phyloP scores from a whole-genome alignment of 2,329 filamentous ascomycete genomes.

The Microdochium bolleyi region DNA sequence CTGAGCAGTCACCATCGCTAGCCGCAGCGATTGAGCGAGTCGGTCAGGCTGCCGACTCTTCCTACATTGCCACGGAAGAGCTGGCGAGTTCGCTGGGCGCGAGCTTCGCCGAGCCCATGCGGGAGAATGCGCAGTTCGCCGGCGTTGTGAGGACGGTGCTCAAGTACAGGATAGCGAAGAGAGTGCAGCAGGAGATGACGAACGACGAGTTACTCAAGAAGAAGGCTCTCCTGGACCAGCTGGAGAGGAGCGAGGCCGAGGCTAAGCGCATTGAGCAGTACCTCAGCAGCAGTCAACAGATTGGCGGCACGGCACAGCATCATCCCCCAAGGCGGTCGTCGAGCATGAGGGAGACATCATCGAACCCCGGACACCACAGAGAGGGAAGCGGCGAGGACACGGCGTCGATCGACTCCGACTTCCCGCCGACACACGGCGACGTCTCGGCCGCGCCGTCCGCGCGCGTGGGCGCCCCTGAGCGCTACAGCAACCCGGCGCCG shows the following conservation, averaged over 20 bases:
- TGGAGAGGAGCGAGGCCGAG: constrained; percentile 92
- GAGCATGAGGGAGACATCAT: constrained; percentile 41
- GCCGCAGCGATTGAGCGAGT: constrained; percentile 89
- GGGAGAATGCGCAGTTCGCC: constrained; percentile 94
- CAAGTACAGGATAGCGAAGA: constrained; percentile 83
- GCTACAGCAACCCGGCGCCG: constrained; percentile 30
- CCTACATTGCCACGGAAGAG: constrained; percentile 93
- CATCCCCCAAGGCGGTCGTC: constrained; percentile 60
- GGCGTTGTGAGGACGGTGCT: constrained; percentile 86
- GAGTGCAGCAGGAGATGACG: constrained; percentile 96
- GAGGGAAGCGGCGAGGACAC: constrained; percentile 66
- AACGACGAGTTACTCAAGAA: constrained; percentile 90
- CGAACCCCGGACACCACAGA: constrained; percentile 38
- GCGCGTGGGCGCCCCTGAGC: constrained; percentile 60
- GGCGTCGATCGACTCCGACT: constrained; percentile 90
- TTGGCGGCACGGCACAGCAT: constrained; percentile 23
- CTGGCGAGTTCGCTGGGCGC: constrained; percentile 81
- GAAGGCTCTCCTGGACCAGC: constrained; percentile 67
- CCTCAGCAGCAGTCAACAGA: constrained; percentile 64
- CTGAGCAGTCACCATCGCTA: constrained; percentile 81
- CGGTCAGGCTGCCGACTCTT: constrained; percentile 90
- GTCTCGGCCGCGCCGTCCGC: constrained; percentile 61
- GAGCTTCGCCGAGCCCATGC: constrained; percentile 94
- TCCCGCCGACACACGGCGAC: constrained; percentile 81
- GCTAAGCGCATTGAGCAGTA: constrained; percentile 92